Evolutionary conservation across 2,329 filamentous ascomycete species (phyloP).

Genomic region (Coniochaeta prunicola): DNA sequence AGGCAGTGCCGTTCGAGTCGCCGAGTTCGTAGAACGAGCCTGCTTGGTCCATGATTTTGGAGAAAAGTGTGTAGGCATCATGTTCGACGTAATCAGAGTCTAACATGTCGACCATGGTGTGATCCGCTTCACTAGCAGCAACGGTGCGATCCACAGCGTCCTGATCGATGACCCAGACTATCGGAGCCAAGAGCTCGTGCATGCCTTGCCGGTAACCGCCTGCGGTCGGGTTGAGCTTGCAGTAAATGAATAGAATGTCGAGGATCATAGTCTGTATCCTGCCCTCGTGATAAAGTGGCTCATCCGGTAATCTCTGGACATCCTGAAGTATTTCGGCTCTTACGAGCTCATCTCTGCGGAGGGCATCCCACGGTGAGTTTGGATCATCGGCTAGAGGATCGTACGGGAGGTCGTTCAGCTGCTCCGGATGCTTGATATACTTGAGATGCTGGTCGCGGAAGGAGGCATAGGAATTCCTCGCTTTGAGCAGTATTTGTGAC

Average conservation of each 20-base stretch:
- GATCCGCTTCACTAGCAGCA: slow-evolving; percentile 32
- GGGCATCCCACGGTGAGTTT: slow-evolving; percentile 86
- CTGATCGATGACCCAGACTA: slow-evolving; percentile 75
- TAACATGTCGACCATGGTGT: slow-evolving; percentile 57
- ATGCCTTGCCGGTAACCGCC: slow-evolving; percentile 96
- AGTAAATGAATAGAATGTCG: slow-evolving; percentile 89
- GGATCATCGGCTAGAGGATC: slow-evolving; percentile 84
- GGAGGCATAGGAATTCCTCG: slow-evolving; percentile 66
- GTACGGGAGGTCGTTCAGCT: slow-evolving; percentile 59
- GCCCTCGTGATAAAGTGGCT: slow-evolving; percentile 78
- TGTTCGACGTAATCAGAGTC: slow-evolving; percentile 76
- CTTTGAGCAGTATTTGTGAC: slow-evolving; percentile 58
- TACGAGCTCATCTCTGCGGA: slow-evolving; percentile 75
- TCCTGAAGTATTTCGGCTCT: slow-evolving; percentile 90
- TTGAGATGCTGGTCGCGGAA: slow-evolving; percentile 68
- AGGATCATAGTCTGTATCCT: slow-evolving; percentile 73
- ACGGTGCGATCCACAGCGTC: slow-evolving; percentile 61
- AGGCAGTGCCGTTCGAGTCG: slow-evolving; percentile 25
- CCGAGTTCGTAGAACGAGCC: slow-evolving; percentile 80
- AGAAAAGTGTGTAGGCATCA: slow-evolving; percentile 82
- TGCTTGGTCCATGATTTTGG: slow-evolving; percentile 78
- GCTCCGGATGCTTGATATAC: slow-evolving; percentile 78
- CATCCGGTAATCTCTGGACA: slow-evolving; percentile 88
- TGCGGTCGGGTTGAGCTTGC: slow-evolving; percentile 79
- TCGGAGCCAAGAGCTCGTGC: slow-evolving; percentile 89